Base-by-base conservation (phyloP, 2,329 filamentous ascomycete species). In the Diaporthe caulivora region DNA sequence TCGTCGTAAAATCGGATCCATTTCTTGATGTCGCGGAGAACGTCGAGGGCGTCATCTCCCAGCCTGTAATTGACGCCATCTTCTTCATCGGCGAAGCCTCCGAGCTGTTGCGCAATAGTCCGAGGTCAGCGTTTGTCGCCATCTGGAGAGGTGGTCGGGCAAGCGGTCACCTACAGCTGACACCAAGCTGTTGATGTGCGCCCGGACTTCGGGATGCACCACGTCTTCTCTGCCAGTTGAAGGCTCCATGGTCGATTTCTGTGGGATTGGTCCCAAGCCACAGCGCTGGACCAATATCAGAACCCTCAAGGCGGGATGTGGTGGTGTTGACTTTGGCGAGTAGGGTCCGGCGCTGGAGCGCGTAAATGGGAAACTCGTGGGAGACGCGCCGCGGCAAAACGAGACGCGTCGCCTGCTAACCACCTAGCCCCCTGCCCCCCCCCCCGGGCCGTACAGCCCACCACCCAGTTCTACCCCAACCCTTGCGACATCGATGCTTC, bases 1-100 rank as follows among this genome's bases (percentile, higher is more conserved):
- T 97, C 94, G 82, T 98, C 95, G 87, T 97, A 97, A 76, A 98
- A 91, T 78, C 95, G 95, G 77, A 99, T 89, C 97, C 97, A 99
- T 90, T 93, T 93, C 81, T 97, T 96, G 71, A 99, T 88, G 84
- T 99, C 97, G 76, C 96, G 95, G 72, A 99, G 87, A 80, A 95
- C 97, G 73, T 97, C 94, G 74, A 97, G 87, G 17, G 95, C 96
- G 81, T 98, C 96, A 83, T 98, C 96, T 83, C 97, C 97, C 47
- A 98, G 91, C 55, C 94, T 89, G 82, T 99, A 99, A 80, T 89
- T 54, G 31, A 34, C 89, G 72, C 94, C 94, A 80, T 95, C 92
- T 78, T 96, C 92, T 77, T 94, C 93, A 68, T 91, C 87, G 78
- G 93, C 93, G 79, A 92, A 91, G 70, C 95, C 96, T 84, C 95